Conservation (phyloP, 352 stramenopile genomes). For the Thalassiosira allenii region DNA sequence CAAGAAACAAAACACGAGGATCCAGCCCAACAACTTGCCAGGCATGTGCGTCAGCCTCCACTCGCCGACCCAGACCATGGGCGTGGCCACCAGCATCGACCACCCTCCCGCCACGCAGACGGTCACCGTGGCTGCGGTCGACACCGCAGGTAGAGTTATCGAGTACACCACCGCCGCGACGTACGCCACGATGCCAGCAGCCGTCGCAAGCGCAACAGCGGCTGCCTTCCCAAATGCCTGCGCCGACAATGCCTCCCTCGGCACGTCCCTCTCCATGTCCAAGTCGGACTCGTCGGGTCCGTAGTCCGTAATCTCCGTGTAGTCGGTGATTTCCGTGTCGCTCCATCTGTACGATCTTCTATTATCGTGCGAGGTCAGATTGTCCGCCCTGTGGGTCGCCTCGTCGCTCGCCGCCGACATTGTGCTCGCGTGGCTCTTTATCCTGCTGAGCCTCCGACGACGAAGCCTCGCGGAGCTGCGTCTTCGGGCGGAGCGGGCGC, state of each 20-base stretch:
- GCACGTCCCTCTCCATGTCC: background rate
- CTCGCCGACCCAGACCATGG: background rate
- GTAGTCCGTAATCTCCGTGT: background rate
- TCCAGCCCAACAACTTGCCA: too few relatives aligned
- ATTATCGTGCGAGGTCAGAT: background rate
- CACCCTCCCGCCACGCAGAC: background rate
- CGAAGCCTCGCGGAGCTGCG: too few relatives aligned
- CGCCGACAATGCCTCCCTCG: background rate
- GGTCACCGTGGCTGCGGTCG: background rate
- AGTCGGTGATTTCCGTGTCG: background rate
- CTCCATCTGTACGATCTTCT: too few relatives aligned
- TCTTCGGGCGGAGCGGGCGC: too few relatives aligned
- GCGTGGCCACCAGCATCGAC: background rate
- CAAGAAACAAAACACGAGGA: too few relatives aligned
- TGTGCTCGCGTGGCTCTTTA: too few relatives aligned
- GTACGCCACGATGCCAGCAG: background rate
- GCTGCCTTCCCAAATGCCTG: background rate
- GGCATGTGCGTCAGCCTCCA: background rate
- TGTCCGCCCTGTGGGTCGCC: background rate
- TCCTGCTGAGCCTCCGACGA: too few relatives aligned
- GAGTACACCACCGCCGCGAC: background rate
- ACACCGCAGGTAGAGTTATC: background rate
- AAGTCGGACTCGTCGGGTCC: too few relatives aligned
- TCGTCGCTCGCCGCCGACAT: background rate
- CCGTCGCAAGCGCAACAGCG: background rate